Conservation (phyloP, 2,329 filamentous ascomycete genomes). For the Beauveria sp. region DNA sequence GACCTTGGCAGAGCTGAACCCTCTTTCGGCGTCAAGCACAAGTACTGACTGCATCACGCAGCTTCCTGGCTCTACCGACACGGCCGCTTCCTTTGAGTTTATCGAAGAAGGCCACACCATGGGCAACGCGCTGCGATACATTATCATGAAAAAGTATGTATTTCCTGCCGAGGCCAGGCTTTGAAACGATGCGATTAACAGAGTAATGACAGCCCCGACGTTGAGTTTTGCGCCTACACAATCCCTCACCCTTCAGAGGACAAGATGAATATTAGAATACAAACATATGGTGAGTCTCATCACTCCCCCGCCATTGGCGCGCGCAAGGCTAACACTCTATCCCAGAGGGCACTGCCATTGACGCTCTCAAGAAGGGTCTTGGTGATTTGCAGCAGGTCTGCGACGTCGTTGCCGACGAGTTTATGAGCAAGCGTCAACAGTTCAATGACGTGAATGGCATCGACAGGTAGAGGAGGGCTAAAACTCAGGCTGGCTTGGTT, state of each 20-base stretch:
- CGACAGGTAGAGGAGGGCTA: slow-evolving; percentile 17
- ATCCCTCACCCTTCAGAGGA: slow-evolving; percentile 94
- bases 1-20: no score
- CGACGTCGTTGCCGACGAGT: slow-evolving; percentile 89
- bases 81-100: slow-evolving; percentile 91
- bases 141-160: slow-evolving; percentile 96
- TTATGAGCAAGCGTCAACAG: slow-evolving; percentile 48
- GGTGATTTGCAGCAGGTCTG: slow-evolving; percentile 84
- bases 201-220: slow-evolving; percentile 55
- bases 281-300: slow-evolving; percentile 73
- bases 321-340: slow-evolving; percentile 12
- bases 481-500: no score
- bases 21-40: neutral
- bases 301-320: no score
- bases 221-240: slow-evolving; percentile 97
- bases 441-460: slow-evolving; percentile 29
- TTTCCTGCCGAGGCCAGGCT: slow-evolving; percentile 13
- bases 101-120: slow-evolving; percentile 90
- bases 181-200: no score
- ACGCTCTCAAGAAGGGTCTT: slow-evolving; percentile 85
- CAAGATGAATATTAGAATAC: slow-evolving; percentile 96
- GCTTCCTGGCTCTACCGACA: slow-evolving; percentile 79
- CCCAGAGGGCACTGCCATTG: slow-evolving; percentile 69
- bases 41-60: slow-evolving; percentile 29
- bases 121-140: slow-evolving; percentile 86